phyloP scores from a whole-genome alignment of 257 asterid species.

The Cynanchum wilfordii region DNA sequence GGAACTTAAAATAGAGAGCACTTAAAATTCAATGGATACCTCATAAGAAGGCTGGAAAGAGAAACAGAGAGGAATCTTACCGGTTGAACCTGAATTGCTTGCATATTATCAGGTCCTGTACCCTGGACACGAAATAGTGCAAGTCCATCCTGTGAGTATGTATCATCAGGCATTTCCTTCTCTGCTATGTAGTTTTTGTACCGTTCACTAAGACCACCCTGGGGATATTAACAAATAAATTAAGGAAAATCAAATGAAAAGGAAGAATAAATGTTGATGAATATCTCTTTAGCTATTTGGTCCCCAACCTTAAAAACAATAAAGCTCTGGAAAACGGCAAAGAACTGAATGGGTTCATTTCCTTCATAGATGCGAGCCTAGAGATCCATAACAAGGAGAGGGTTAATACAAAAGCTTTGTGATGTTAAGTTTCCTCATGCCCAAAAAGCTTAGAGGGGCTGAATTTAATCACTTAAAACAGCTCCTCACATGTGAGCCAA shows the following conservation, averaged over 20 bases:
- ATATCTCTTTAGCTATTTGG: slow-evolving; percentile 7
- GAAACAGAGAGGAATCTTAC: slow-evolving; percentile 42
- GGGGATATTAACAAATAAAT: slow-evolving; percentile 30
- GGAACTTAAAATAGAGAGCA: background rate
- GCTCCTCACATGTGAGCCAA: no score
- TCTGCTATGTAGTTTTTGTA: slow-evolving; percentile 72
- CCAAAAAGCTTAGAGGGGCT: no score
- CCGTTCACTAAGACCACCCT: slow-evolving; percentile 96
- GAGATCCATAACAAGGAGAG: slow-evolving; percentile 22
- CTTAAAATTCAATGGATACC: background rate
- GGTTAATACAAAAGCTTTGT: slow-evolving; percentile 14
- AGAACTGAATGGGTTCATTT: slow-evolving; percentile 84
- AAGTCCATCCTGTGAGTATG: slow-evolving; percentile 82
- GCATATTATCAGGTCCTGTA: slow-evolving; percentile 98
- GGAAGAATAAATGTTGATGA: slow-evolving; percentile 1
- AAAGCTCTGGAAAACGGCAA: slow-evolving; percentile 87
- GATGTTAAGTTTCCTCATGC: no score
- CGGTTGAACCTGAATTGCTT: slow-evolving; percentile 96
- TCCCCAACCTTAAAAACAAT: slow-evolving; percentile 78
- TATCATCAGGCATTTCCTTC: slow-evolving; percentile 73
- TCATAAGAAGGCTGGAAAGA: slow-evolving; percentile 3
- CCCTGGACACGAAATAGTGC: slow-evolving; percentile 97
- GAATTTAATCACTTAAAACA: no score
- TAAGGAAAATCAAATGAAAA: slow-evolving; percentile 7
- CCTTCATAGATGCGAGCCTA: slow-evolving; percentile 90